Percentiles rank a stretch among this genome's conserved stretches.
Evolutionary conservation across 192 early-diverging fungal genomes (phyloP).

Genomic region (Entomortierella lignicola): DNA sequence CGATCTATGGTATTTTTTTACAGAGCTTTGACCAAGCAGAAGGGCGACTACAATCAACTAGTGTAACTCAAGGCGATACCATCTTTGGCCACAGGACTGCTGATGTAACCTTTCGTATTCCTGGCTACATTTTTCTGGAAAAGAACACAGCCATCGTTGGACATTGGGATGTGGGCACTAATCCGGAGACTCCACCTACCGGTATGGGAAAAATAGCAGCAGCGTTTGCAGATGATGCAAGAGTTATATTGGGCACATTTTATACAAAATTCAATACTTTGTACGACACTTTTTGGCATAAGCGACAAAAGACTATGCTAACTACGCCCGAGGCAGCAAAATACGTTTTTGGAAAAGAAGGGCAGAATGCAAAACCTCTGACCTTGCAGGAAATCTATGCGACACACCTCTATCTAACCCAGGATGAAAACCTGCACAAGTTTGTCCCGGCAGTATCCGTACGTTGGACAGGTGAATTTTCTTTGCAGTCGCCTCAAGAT

Average conservation of each 20-base stretch:
- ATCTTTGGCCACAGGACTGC: constrained; percentile 47
- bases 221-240: constrained; percentile 49
- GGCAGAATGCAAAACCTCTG: constrained; percentile 9
- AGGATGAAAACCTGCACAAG: constrained; percentile 63
- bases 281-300: constrained; percentile 50
- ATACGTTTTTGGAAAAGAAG: constrained; percentile 50
- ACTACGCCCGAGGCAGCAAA: constrained; percentile 45
- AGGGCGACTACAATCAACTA: constrained; percentile 38
- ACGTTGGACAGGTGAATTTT: constrained; percentile 62
- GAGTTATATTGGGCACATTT: constrained; percentile 45
- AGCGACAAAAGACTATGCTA: constrained; percentile 20
- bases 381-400: constrained; percentile 61
- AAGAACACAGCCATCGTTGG: constrained; percentile 5
- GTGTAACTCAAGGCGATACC: constrained; percentile 13
- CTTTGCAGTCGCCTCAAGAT: constrained; percentile 57
- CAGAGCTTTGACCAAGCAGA: constrained; percentile 36
- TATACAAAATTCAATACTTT: constrained; percentile 44
- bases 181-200: constrained; percentile 2
- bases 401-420: constrained; percentile 67
- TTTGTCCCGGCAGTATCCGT: constrained; percentile 58
- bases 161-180: constrained; percentile 14
- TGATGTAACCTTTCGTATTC: constrained; percentile 60
- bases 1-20: constrained; percentile 13
- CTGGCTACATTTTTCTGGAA: constrained; percentile 36
- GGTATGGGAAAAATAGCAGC: constrained; percentile 22